These are phyloP conservation scores for Cutaneotrichosporon cutaneum DNA, from an alignment of 1,284 basidiomycete genomes.

Conservation along the genomic window DNA sequence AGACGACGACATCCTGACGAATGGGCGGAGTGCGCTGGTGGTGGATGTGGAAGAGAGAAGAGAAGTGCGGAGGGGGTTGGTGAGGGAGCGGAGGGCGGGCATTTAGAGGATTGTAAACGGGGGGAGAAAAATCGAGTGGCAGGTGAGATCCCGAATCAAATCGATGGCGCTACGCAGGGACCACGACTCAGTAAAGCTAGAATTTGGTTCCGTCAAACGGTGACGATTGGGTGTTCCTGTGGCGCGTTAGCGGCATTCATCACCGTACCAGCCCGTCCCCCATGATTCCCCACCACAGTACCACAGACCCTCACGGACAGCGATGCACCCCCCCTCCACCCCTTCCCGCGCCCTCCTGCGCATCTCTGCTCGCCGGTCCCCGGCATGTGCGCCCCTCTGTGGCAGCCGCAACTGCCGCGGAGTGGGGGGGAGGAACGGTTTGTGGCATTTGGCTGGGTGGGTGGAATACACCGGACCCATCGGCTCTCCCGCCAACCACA, in stretches of 20 bases:
- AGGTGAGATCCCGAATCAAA: slow-evolving; percentile 11
- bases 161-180: slow-evolving; percentile 2
- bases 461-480: background rate
- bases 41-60: slow-evolving; percentile 29
- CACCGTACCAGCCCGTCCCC: too few species aligned
- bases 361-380: background rate
- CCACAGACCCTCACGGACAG: too few species aligned
- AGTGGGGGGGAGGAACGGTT: background rate
- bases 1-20: slow-evolving; percentile 52
- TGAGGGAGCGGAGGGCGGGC: slow-evolving; percentile 26
- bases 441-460: background rate
- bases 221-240: slow-evolving; percentile 2
- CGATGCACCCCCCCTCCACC: too few species aligned
- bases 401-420: background rate
- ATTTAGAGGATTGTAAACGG: slow-evolving; percentile 26
- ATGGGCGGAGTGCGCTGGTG: slow-evolving; percentile 24
- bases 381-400: background rate
- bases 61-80: slow-evolving; percentile 19
- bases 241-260: background rate
- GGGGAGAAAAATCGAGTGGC: slow-evolving; percentile 22
- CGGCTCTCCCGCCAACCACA: background rate
- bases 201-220: slow-evolving; percentile 1
- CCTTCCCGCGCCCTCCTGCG: background rate
- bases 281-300: too few species aligned
- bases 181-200: background rate